Conservation (phyloP, 2,329 filamentous ascomycete genomes). For the Penicillium sp. region DNA sequence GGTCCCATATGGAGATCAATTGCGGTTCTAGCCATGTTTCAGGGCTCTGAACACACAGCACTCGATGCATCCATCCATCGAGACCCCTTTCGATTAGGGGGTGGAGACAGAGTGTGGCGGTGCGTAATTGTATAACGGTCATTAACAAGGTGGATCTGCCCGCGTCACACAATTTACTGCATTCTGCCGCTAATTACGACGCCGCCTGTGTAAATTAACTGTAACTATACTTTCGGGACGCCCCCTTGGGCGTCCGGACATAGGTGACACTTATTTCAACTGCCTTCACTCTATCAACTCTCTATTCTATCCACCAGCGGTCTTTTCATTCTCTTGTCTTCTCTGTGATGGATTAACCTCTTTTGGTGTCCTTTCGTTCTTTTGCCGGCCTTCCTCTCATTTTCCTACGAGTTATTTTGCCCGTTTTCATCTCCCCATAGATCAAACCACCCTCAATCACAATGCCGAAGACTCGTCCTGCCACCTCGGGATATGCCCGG, state of each 20-base stretch:
- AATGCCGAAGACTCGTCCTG: slow-evolving; percentile 68
- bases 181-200: slow-evolving; percentile 5
- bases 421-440: slow-evolving; percentile 8
- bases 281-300: slow-evolving; percentile 5
- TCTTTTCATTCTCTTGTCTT: slow-evolving; percentile 2
- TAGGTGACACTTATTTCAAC: slow-evolving; percentile 16
- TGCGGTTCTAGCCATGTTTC: background rate
- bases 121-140: slow-evolving; percentile 21
- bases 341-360: slow-evolving; percentile 19
- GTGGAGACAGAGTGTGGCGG: slow-evolving; percentile 24
- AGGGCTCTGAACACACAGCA: background rate
- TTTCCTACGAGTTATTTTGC: slow-evolving; percentile 1
- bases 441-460: slow-evolving; percentile 31
- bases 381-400: slow-evolving; percentile 17
- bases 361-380: slow-evolving; percentile 8
- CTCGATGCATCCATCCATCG: slow-evolving; percentile 1
- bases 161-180: background rate
- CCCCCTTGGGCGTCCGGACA: slow-evolving; percentile 18
- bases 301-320: slow-evolving; percentile 3
- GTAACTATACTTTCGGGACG: slow-evolving; percentile 12
- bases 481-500: slow-evolving; percentile 80
- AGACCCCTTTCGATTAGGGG: slow-evolving; percentile 23
- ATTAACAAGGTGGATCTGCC: background rate
- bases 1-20: background rate
- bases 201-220: slow-evolving; percentile 20